Conservation (phyloP, 441 rosid species). For the Omphalea diandra region DNA sequence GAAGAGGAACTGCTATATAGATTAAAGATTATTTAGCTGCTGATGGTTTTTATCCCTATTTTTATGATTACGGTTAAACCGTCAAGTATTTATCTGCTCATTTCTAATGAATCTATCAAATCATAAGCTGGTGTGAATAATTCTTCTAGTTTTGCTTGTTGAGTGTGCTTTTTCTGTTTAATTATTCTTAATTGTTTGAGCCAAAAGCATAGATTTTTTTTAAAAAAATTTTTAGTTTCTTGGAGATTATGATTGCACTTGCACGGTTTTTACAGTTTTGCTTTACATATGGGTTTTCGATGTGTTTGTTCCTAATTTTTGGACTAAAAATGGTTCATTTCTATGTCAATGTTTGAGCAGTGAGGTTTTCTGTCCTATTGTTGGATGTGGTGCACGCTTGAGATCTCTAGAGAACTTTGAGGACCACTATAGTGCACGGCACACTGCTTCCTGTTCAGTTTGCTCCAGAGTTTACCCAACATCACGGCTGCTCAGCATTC, state of each 20-base stretch:
- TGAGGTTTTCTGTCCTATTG: constrained; percentile 77
- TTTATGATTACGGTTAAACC: too few relatives aligned
- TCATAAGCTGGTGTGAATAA: too few relatives aligned
- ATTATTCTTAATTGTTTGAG: too few relatives aligned
- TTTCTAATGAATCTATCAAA: too few relatives aligned
- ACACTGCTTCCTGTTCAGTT: constrained; percentile 84
- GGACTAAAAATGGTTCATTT: constrained; percentile 11
- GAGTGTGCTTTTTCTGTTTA: too few relatives aligned
- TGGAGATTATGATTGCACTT: not conserved
- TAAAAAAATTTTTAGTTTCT: not conserved
- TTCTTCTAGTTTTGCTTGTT: not conserved
- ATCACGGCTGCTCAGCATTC: constrained; percentile 73
- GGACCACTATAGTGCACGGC: constrained; percentile 78
- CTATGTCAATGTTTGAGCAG: constrained; percentile 41
- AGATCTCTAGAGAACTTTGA: constrained; percentile 70
- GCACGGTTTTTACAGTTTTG: not conserved
- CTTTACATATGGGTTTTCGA: not conserved
- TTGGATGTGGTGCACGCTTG: constrained; percentile 68
- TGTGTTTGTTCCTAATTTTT: not conserved
- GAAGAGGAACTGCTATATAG: not conserved
- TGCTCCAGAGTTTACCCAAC: constrained; percentile 90
- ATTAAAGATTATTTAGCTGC: not conserved
- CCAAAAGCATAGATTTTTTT: too few relatives aligned
- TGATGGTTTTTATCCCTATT: not conserved
- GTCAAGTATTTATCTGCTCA: too few relatives aligned